Percentiles rank a stretch among this genome's conserved stretches.
phyloP scores from a whole-genome alignment of 2,329 filamentous ascomycete genomes.

The Thielaviopsis cerberus region DNA sequence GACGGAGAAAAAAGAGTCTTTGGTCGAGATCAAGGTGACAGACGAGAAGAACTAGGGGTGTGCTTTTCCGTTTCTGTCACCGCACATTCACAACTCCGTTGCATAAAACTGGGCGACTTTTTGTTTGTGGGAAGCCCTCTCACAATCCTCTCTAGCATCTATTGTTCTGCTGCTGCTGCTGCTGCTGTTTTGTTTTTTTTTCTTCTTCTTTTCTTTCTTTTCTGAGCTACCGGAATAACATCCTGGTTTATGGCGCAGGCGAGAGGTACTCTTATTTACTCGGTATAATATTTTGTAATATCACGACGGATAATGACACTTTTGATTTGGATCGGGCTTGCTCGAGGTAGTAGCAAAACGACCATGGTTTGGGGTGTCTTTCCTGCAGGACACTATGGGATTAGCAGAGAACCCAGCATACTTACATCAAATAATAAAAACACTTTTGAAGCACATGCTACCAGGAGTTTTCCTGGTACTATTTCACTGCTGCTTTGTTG shows the following conservation, averaged over 20 bases:
- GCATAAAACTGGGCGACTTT: not conserved
- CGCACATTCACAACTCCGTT: not conserved
- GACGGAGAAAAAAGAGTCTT: slow-evolving; percentile 15
- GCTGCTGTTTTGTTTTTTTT: not conserved
- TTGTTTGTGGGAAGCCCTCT: not conserved
- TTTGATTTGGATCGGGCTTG: not conserved
- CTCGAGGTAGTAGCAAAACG: not conserved
- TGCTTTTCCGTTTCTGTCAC: not conserved
- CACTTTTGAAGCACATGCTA: not conserved
- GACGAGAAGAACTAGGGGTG: slow-evolving; percentile 1
- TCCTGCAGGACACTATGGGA: not conserved
- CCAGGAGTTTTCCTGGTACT: no score
- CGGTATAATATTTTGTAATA: slow-evolving; percentile 5
- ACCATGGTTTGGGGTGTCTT: not conserved
- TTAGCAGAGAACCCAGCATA: not conserved
- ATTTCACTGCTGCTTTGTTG: no score
- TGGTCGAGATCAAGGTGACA: slow-evolving; percentile 11
- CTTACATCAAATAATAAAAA: not conserved
- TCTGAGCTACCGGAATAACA: not conserved
- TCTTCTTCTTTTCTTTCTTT: not conserved
- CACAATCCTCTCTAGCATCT: not conserved
- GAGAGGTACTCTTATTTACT: not conserved
- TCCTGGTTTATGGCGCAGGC: not conserved
- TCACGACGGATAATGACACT: slow-evolving; percentile 1
- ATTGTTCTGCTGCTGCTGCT: no score